A percentile compares a stretch with the other conserved stretches of the same genome.
Conservation (phyloP, 306 rosid species). For the Vigna reflexopilosa region DNA sequence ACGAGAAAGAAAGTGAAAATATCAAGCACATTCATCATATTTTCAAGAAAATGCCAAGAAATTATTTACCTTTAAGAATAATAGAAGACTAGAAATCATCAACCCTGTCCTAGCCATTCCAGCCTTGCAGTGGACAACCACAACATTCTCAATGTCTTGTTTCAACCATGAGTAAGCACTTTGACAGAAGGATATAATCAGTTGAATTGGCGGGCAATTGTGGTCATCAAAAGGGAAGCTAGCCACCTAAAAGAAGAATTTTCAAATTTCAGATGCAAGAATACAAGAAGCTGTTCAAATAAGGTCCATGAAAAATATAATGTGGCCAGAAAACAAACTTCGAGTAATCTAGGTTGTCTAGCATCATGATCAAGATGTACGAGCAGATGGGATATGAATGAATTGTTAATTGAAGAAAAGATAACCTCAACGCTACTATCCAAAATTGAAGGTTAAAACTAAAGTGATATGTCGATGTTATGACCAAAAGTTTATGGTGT, state of each 20-base stretch:
- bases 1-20: slow-evolving; percentile 25
- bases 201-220: slow-evolving; percentile 90
- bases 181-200: slow-evolving; percentile 85
- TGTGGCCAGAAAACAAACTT: slow-evolving; percentile 5
- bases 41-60: slow-evolving; percentile 36
- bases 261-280: slow-evolving; percentile 41
- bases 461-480: slow-evolving; percentile 10
- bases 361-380: slow-evolving; percentile 29
- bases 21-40: slow-evolving; percentile 22
- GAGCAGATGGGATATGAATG: slow-evolving; percentile 15
- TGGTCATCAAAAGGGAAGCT: slow-evolving; percentile 97
- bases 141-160: slow-evolving; percentile 95
- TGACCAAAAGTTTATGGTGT: not conserved
- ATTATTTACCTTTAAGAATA: slow-evolving; percentile 76
- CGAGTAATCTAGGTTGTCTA: slow-evolving; percentile 15
- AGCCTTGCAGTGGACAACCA: slow-evolving; percentile 99
- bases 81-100: slow-evolving; percentile 97
- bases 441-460: slow-evolving; percentile 30
- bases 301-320: slow-evolving; percentile 32
- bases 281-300: slow-evolving; percentile 21
- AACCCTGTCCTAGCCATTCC: slow-evolving; percentile 99
- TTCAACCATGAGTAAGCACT: slow-evolving; percentile 99
- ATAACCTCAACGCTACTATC: not conserved
- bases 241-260: slow-evolving; percentile 73
- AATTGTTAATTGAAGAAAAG: slow-evolving; percentile 36